These are phyloP conservation scores for Arthrocladium fulminans DNA, from an alignment of 2,329 filamentous ascomycete genomes.

Conservation along the genomic window DNA sequence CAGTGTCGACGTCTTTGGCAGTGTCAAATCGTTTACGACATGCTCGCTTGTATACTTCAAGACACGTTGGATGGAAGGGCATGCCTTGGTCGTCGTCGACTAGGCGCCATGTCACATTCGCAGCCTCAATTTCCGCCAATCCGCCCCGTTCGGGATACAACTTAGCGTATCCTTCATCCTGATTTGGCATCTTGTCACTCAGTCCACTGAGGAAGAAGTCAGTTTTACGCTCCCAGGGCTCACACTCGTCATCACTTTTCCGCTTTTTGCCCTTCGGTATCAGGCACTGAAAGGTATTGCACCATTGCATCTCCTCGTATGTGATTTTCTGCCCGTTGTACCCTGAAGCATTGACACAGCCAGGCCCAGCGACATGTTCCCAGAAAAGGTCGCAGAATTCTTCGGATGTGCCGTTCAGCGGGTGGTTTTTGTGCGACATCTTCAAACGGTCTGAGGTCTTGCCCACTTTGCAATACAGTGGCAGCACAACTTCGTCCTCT, in stretches of 20 bases:
- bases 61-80: constrained; percentile 12
- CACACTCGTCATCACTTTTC: background rate
- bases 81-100: constrained; percentile 3
- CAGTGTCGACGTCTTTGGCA: constrained; percentile 1
- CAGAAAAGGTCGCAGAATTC: background rate
- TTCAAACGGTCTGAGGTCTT: background rate
- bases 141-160: background rate
- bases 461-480: background rate
- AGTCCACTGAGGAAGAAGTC: constrained; percentile 10
- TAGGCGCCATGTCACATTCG: background rate
- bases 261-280: constrained; percentile 5
- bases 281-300: constrained; percentile 6
- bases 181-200: constrained; percentile 6
- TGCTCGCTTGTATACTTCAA: constrained; percentile 11
- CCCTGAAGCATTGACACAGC: background rate
- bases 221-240: constrained; percentile 8
- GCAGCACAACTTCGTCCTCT: background rate
- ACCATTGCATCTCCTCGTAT: constrained; percentile 4
- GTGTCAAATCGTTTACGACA: background rate
- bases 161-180: background rate
- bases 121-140: background rate
- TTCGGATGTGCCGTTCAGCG: background rate
- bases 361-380: constrained; percentile 5
- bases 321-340: constrained; percentile 4
- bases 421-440: background rate